phyloP scores from a whole-genome alignment of 2,329 filamentous ascomycete genomes.

The Aureobasidium sp. region DNA sequence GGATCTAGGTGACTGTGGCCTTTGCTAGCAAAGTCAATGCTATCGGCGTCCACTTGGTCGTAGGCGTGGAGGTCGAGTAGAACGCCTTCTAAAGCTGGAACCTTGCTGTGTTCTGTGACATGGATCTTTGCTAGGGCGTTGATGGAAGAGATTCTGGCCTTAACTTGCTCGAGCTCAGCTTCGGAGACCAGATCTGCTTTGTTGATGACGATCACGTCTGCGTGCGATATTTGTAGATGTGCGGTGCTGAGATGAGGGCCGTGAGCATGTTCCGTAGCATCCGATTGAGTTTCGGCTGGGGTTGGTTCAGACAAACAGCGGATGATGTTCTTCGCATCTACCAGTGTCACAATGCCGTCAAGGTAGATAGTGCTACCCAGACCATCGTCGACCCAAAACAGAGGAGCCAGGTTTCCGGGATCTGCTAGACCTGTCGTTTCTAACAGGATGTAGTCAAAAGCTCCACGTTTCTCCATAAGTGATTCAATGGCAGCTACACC shows the following conservation, averaged over 20 bases:
- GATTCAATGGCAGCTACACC: slow-evolving; percentile 94
- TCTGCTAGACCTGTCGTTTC: slow-evolving; percentile 95
- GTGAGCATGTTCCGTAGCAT: slow-evolving; percentile 36
- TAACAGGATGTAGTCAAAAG: slow-evolving; percentile 94
- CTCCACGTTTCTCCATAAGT: slow-evolving; percentile 86
- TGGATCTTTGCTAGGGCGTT: slow-evolving; percentile 84
- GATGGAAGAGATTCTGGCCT: slow-evolving; percentile 69
- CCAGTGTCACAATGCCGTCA: slow-evolving; percentile 90
- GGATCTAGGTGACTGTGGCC: slow-evolving; percentile 89
- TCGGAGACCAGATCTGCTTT: slow-evolving; percentile 77
- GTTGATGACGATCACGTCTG: slow-evolving; percentile 91
- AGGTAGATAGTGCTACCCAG: slow-evolving; percentile 92
- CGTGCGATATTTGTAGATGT: slow-evolving; percentile 93
- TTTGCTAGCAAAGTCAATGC: slow-evolving; percentile 62
- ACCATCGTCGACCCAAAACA: slow-evolving; percentile 97
- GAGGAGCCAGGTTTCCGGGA: slow-evolving; percentile 86
- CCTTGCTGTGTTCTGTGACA: slow-evolving; percentile 69
- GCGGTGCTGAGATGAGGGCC: slow-evolving; percentile 79
- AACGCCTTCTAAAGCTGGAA: slow-evolving; percentile 77
- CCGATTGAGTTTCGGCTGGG: slow-evolving; percentile 22
- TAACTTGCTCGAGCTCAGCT: slow-evolving; percentile 62
- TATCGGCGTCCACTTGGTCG: slow-evolving; percentile 62
- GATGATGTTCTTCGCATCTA: slow-evolving; percentile 90
- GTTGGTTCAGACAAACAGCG: slow-evolving; percentile 66
- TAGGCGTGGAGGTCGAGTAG: slow-evolving; percentile 90